Base-by-base conservation (phyloP, 305 asterid species). In the Fraxinus paxiana region DNA sequence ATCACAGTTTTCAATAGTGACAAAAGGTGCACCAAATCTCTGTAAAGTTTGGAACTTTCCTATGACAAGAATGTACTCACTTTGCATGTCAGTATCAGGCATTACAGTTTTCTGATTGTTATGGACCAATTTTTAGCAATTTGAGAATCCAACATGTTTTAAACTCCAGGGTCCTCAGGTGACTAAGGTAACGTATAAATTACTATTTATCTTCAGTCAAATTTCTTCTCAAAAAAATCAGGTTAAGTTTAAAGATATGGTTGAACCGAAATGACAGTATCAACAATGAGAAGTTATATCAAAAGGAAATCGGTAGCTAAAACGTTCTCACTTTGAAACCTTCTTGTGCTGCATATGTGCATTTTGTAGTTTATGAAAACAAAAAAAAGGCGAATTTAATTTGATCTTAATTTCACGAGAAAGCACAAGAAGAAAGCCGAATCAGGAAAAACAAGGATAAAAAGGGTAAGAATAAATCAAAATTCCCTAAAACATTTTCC, bases 401-500 rank as follows among this genome's bases (percentile, higher is more conserved):
- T 61, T 61, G 30, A 61, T 61, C 33, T 7, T 20, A 61, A 18
- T 61, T 61, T 20, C 31, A 61, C 4, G 6, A 38, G 20, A 26
- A 78, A 63, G 38, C 34, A 43, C 9, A 61, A 61, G 70, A 77
- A 69, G 43, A 26, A 33, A 24, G 73, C 15, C 17, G 13, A 9
- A 73, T 54, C 46, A 77, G 31, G 79, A 56, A 77, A 41, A 54
- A 17, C 1, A 54, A 54, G 26, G 65, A 54, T 54, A 79, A 73
- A 18, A 35, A 20, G 31, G 70, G 37, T 2, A 35, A 63, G 34
- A 78, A 78, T 1, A 46, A 67, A 65, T 13, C 33, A 67, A 26
- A 6, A 41, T 38, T 34, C 17, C 35, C 7, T 6, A 78, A 28
- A 28, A 41, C 33, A 28, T 43, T 26, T 13, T 9, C 48, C 76